Evolutionary conservation across 352 stramenopile species (phyloP).

Genomic region (Globisporangium heterothallicum): DNA sequence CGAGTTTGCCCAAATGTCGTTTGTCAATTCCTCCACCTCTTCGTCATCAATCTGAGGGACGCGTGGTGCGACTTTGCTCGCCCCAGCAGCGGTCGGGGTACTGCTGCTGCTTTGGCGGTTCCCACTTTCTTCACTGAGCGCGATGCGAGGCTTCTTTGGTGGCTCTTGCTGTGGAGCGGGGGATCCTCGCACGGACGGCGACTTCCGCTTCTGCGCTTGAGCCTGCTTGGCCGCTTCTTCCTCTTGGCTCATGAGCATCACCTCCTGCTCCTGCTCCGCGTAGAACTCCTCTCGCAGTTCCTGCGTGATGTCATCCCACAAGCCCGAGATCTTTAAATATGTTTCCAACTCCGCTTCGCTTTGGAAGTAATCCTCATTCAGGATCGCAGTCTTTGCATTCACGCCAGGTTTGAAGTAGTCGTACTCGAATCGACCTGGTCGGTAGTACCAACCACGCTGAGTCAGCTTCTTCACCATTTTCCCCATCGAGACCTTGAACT

Average conservation of each 20-base stretch:
- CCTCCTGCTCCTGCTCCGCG: conserved; percentile 17
- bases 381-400: conserved; percentile 37
- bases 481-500: conserved; percentile 48
- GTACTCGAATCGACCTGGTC: conserved; percentile 73
- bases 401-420: conserved; percentile 76
- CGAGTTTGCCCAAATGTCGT: conserved; percentile 80
- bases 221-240: conserved; percentile 6
- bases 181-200: conserved; percentile 4
- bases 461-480: conserved; percentile 51
- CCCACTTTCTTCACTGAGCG: conserved; percentile 20
- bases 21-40: conserved; percentile 59
- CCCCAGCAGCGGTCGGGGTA: not conserved
- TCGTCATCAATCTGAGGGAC: conserved; percentile 23
- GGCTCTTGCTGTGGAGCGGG: not conserved
- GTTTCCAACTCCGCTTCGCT: conserved; percentile 56
- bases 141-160: conserved; percentile 12
- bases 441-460: conserved; percentile 58
- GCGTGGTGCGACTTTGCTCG: not conserved
- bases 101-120: conserved; percentile 15
- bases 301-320: conserved; percentile 55
- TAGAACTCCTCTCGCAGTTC: conserved; percentile 32
- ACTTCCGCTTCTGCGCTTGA: conserved; percentile 21
- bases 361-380: conserved; percentile 77
- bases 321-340: conserved; percentile 53
- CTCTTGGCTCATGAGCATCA: conserved; percentile 22